A percentile compares a stretch with the other conserved stretches of the same genome.
These are phyloP conservation scores for Chaetomiaceae sp. DNA, from an alignment of 2,329 filamentous ascomycete species.

Conservation along the genomic window DNA sequence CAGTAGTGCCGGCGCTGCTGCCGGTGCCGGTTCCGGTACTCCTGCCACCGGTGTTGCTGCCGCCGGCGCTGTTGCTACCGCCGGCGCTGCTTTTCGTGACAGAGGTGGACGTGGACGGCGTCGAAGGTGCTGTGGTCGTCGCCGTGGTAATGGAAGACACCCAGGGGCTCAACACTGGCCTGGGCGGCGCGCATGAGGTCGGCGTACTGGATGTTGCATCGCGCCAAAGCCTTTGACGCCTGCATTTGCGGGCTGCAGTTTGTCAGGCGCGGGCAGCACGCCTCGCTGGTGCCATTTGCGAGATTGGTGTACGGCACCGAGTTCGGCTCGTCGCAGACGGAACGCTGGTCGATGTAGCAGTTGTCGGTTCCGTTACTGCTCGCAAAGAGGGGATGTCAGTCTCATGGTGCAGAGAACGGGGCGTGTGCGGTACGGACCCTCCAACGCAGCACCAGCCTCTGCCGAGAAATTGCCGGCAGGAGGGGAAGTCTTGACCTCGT, in stretches of 20 bases:
- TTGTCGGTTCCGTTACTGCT: slow-evolving; percentile 6
- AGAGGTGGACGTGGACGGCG: neutral
- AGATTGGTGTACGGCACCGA: slow-evolving; percentile 8
- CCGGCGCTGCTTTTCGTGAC: too few species aligned
- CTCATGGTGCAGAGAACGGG: neutral
- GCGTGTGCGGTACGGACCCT: neutral
- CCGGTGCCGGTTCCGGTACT: neutral
- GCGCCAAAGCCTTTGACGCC: neutral
- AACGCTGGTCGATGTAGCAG: slow-evolving; percentile 10
- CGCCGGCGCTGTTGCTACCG: too few species aligned
- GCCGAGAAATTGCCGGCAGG: slow-evolving; percentile 7
- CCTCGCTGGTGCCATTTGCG: slow-evolving; percentile 1
- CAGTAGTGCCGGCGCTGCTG: neutral
- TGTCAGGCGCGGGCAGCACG: slow-evolving; percentile 13
- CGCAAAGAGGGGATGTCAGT: neutral
- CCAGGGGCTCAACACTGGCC: neutral
- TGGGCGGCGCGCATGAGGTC: slow-evolving; percentile 1
- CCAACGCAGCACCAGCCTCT: slow-evolving; percentile 11
- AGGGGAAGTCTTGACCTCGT: slow-evolving; percentile 6
- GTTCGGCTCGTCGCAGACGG: slow-evolving; percentile 6
- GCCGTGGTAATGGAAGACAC: neutral
- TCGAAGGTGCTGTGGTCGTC: neutral
- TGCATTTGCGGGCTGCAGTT: neutral
- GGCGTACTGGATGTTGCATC: slow-evolving; percentile 8
- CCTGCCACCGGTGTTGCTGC: too few species aligned